Conservation (phyloP, 2,329 filamentous ascomycete species). For the Hyphodiscus sp. region DNA sequence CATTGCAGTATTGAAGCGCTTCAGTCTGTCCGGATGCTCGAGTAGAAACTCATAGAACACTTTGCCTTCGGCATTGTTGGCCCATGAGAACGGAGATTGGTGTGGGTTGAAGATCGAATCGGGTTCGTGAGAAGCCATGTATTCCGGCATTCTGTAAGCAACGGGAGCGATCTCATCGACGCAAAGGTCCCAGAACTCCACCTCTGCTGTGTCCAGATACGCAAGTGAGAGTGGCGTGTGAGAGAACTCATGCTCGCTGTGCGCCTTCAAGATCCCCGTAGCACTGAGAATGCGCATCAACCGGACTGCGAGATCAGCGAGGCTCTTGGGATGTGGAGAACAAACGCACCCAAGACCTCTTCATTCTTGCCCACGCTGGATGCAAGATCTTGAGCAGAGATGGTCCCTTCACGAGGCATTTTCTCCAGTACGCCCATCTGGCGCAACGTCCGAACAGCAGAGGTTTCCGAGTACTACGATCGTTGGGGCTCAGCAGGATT, state of each 20-base stretch:
- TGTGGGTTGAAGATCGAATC: neutral
- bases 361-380: slow-evolving; percentile 16
- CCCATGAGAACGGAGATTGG: neutral
- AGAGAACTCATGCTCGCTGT: slow-evolving; percentile 23
- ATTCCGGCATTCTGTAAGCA: neutral
- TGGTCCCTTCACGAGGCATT: slow-evolving; percentile 24
- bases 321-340: no score
- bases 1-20: slow-evolving; percentile 19
- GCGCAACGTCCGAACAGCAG: slow-evolving; percentile 21
- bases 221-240: slow-evolving; percentile 27
- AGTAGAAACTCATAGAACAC: slow-evolving; percentile 20
- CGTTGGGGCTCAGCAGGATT: neutral
- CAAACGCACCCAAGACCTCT: slow-evolving; percentile 21
- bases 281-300: slow-evolving; percentile 10
- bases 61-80: slow-evolving; percentile 10
- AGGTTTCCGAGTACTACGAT: slow-evolving; percentile 14
- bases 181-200: slow-evolving; percentile 25
- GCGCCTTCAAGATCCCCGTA: slow-evolving; percentile 25
- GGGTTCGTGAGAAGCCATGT: neutral
- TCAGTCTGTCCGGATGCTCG: slow-evolving; percentile 6
- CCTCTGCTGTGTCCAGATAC: slow-evolving; percentile 23
- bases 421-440: slow-evolving; percentile 22
- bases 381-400: slow-evolving; percentile 21
- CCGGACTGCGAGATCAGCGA: neutral
- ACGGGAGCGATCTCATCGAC: neutral